Percentiles rank a stretch among this genome's conserved stretches.
These are phyloP conservation scores for Spergularia marina DNA, from an alignment of 148 eudicot species.

Conservation along the genomic window DNA sequence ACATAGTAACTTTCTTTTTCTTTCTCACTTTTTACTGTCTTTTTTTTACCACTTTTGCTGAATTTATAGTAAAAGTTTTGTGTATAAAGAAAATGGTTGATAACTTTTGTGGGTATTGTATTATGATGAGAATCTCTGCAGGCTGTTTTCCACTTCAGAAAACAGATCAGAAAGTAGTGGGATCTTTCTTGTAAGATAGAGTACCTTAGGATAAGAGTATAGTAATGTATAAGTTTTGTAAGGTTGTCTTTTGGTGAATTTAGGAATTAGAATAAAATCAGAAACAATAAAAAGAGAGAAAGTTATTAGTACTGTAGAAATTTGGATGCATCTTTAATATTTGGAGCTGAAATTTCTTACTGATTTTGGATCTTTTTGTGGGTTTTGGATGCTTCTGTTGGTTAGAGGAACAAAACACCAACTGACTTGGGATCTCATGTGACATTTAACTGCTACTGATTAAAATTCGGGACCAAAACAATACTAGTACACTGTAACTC, in stretches of 20 bases:
- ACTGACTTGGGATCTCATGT: slow-evolving; percentile 17
- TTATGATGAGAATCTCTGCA: slow-evolving; percentile 25
- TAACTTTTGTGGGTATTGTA: not conserved
- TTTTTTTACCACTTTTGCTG: slow-evolving; percentile 9
- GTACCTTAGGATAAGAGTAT: slow-evolving; percentile 10
- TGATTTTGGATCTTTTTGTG: not conserved
- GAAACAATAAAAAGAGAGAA: not conserved
- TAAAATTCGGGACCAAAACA: slow-evolving; percentile 7
- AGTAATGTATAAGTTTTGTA: not conserved
- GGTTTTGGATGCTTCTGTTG: slow-evolving; percentile 13
- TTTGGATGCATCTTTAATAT: not conserved
- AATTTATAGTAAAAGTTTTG: not conserved
- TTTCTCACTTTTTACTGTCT: not conserved
- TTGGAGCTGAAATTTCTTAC: not conserved
- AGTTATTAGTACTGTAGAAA: not conserved
- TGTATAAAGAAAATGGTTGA: not conserved
- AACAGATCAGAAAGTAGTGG: slow-evolving; percentile 15
- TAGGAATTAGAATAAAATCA: slow-evolving; percentile 1
- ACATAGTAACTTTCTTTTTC: slow-evolving; percentile 12
- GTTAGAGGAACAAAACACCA: not conserved
- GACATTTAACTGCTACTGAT: slow-evolving; percentile 1
- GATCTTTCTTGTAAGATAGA: slow-evolving; percentile 3
- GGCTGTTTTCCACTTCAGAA: slow-evolving; percentile 42
- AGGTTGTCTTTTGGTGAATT: not conserved
- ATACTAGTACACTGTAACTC: too few relatives aligned